Conservation (phyloP, 495 filamentous ascomycete species). For the Penicillium argentinense region DNA sequence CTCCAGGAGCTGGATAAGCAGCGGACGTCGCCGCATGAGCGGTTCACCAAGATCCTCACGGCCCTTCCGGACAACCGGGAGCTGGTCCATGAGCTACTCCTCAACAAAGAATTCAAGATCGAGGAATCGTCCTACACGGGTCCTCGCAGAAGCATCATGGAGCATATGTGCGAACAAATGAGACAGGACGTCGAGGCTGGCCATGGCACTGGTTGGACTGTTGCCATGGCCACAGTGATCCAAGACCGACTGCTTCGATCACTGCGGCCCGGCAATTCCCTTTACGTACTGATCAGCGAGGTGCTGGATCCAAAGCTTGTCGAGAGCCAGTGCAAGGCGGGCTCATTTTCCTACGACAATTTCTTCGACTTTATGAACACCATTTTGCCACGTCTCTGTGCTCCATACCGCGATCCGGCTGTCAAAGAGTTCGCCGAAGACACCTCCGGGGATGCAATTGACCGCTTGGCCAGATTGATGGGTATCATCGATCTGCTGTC, state of each 20-base stretch:
- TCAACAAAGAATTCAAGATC: conserved; percentile 79
- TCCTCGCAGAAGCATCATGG: conserved; percentile 51
- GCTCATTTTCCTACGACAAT: conserved; percentile 87
- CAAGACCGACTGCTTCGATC: conserved; percentile 79
- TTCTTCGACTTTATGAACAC: conserved; percentile 90
- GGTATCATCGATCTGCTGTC: conserved; percentile 86
- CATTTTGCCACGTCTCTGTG: conserved; percentile 91
- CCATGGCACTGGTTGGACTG: conserved; percentile 71
- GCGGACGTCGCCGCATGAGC: conserved; percentile 40
- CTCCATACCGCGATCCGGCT: conserved; percentile 82
- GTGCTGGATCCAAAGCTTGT: conserved; percentile 79
- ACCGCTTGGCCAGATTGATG: conserved; percentile 79
- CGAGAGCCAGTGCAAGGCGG: conserved; percentile 69
- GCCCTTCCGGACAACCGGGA: conserved; percentile 80
- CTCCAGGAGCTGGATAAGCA: conserved; percentile 40
- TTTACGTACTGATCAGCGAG: conserved; percentile 82
- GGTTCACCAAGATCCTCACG: conserved; percentile 55
- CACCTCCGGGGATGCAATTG: conserved; percentile 75
- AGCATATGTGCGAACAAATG: conserved; percentile 76
- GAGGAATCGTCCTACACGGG: conserved; percentile 52
- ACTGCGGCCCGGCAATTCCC: conserved; percentile 73
- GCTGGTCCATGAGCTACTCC: conserved; percentile 86
- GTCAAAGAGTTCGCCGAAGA: conserved; percentile 77
- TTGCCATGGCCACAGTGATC: conserved; percentile 82
- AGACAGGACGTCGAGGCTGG: conserved; percentile 68